phyloP scores from a whole-genome alignment of 1,284 basidiomycete genomes.

The Phlebopus sp. region DNA sequence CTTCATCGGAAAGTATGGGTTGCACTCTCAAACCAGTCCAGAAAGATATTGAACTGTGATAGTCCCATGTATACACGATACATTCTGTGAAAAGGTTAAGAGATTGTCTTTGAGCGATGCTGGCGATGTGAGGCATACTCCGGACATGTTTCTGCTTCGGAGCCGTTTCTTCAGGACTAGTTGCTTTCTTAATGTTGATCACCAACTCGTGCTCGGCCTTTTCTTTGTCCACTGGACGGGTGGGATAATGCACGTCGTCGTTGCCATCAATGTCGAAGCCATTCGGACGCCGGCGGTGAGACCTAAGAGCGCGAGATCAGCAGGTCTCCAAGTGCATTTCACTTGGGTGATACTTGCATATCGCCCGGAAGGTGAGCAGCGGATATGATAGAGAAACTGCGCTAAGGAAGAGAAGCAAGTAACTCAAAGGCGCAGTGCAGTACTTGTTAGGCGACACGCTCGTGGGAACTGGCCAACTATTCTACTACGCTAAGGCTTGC shows the following conservation, averaged over 20 bases:
- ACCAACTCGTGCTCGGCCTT: constrained; percentile 91
- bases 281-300: constrained; percentile 36
- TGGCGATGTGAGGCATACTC: constrained; percentile 57
- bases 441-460: neutral
- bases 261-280: constrained; percentile 67
- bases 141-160: constrained; percentile 97
- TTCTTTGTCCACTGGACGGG: constrained; percentile 94
- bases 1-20: constrained; percentile 91
- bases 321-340: constrained; percentile 13
- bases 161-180: constrained; percentile 87
- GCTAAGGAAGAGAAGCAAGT: constrained; percentile 3
- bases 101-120: neutral
- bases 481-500: too few species aligned
- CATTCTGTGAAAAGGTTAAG: constrained; percentile 60
- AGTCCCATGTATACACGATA: constrained; percentile 98
- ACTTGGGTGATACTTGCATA: constrained; percentile 25
- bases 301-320: constrained; percentile 23
- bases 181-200: constrained; percentile 96
- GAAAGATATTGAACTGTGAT: constrained; percentile 94
- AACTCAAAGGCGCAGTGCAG: constrained; percentile 11
- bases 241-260: constrained; percentile 84
- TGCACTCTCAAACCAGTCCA: constrained; percentile 95
- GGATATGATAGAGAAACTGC: neutral
- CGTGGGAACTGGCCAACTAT: too few species aligned
- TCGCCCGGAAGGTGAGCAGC: constrained; percentile 9